Evolutionary conservation across 140 eudicot genomes (phyloP).

Genomic region (Oenanthe javanica): DNA sequence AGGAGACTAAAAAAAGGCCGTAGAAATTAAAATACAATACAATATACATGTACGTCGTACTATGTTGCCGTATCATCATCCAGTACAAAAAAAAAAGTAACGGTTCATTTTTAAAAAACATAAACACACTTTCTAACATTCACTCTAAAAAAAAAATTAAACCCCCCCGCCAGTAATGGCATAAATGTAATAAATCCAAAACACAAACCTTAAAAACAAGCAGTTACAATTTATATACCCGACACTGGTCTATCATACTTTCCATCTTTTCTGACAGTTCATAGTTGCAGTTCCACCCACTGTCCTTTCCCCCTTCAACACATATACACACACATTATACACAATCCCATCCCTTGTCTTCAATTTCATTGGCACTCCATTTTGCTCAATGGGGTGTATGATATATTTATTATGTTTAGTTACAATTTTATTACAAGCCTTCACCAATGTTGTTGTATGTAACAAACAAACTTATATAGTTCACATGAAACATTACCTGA

Average conservation of each 20-base stretch:
- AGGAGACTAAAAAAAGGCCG: no score
- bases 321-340: neutral
- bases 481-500: constrained; percentile 32
- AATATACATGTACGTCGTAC: neutral
- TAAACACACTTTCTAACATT: neutral
- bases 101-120: neutral
- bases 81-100: neutral
- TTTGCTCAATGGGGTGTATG: constrained; percentile 3
- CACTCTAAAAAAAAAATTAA: no score
- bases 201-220: neutral
- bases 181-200: neutral
- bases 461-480: constrained; percentile 31
- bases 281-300: neutral
- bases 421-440: neutral
- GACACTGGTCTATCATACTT: constrained; percentile 8
- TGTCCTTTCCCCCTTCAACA: neutral
- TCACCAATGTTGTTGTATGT: neutral
- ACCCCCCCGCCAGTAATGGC: neutral
- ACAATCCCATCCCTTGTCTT: no score
- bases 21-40: no score
- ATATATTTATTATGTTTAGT: neutral
- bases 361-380: neutral
- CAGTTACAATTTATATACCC: neutral
- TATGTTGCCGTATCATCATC: neutral
- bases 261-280: constrained; percentile 1